These are phyloP conservation scores for Melanogaster broomeanus DNA, from an alignment of 768 basidiomycete genomes.

Conservation along the genomic window DNA sequence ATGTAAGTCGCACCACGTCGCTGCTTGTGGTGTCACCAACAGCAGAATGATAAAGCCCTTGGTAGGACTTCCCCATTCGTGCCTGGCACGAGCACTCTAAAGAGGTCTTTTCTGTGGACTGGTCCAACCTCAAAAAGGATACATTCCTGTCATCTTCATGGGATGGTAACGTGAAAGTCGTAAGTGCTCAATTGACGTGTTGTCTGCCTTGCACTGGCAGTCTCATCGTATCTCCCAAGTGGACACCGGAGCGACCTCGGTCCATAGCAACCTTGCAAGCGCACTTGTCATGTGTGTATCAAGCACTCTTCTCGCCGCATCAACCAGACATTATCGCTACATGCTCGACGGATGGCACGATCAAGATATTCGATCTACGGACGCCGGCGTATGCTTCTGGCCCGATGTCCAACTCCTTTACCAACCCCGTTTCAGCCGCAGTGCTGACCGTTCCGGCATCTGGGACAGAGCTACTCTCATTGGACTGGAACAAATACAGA, in stretches of 20 bases:
- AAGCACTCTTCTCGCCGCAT: slow-evolving; percentile 91
- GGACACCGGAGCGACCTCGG: slow-evolving; percentile 79
- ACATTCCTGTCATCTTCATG: slow-evolving; percentile 86
- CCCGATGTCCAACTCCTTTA: slow-evolving; percentile 56
- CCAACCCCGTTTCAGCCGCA: slow-evolving; percentile 66
- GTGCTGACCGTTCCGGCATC: slow-evolving; percentile 80
- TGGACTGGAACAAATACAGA: slow-evolving; percentile 95
- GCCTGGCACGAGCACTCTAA: slow-evolving; percentile 94
- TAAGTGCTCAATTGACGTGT: slow-evolving; percentile 40
- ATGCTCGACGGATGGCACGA: slow-evolving; percentile 84
- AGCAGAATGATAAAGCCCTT: slow-evolving; percentile 33
- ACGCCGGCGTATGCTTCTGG: slow-evolving; percentile 58
- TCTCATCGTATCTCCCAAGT: slow-evolving; percentile 47
- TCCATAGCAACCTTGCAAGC: slow-evolving; percentile 84
- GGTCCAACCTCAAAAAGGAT: slow-evolving; percentile 93
- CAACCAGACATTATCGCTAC: slow-evolving; percentile 79
- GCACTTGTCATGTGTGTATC: slow-evolving; percentile 84
- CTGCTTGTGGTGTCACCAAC: slow-evolving; percentile 6
- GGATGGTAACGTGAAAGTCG: slow-evolving; percentile 90
- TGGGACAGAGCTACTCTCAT: slow-evolving; percentile 71
- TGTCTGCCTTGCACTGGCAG: not conserved
- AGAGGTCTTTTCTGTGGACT: slow-evolving; percentile 93
- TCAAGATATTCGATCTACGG: slow-evolving; percentile 82
- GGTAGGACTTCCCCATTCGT: slow-evolving; percentile 83
- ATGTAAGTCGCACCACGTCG: slow-evolving; percentile 47